Evolutionary conservation across 352 stramenopile genomes (phyloP), one percentile per base, ranked within the genome.

Genomic region (Plasmopara muralis): DNA sequence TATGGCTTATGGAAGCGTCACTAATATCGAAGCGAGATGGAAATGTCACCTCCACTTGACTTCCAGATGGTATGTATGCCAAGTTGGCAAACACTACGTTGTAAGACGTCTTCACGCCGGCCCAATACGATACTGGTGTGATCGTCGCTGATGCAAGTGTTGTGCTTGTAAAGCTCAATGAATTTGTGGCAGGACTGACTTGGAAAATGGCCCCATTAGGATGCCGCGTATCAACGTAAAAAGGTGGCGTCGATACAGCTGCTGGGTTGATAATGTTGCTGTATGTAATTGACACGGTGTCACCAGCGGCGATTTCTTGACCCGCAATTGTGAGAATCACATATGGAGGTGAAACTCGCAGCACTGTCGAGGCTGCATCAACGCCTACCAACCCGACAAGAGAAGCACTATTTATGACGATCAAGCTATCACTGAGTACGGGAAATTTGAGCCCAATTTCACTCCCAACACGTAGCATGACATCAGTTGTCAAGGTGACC

Each of bases 221-320:
- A 37, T 87, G 58, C 9, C 70, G 70, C 10, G 73, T 83, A 20
- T 74, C 64, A 31, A 84, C 60, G 0, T 42, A 53, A 39, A 87
- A 86, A 16, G 46, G 9, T 14, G 58, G 59, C 0, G 62, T 56
- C 2, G 47, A 16, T 38, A 75, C 70, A 5, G 57, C 69, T 9
- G 75, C 78, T 15, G 76, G 68, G 25, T 83, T 83, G 44, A 75
- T 78, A 20, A 87, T 76, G 6, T 63, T 57, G 12, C 53, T 52
- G 44, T 80, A 80, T 4, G 60, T 69, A n/a, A 84, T 49, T 0
- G 63, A 56, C 7, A 87, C 33, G 0, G n/a, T 15, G 2, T 52
- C 68, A 2, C 51, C 54, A 7, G 67, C 64, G 12, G 39, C 25
- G 13, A 74, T 50, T 2, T 60, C 55, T 33, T 60, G 47, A 5